Evolutionary conservation across 345 rosid species (phyloP), one percentile per base, ranked within the genome.

Genomic region (Pelargonium nanum): DNA sequence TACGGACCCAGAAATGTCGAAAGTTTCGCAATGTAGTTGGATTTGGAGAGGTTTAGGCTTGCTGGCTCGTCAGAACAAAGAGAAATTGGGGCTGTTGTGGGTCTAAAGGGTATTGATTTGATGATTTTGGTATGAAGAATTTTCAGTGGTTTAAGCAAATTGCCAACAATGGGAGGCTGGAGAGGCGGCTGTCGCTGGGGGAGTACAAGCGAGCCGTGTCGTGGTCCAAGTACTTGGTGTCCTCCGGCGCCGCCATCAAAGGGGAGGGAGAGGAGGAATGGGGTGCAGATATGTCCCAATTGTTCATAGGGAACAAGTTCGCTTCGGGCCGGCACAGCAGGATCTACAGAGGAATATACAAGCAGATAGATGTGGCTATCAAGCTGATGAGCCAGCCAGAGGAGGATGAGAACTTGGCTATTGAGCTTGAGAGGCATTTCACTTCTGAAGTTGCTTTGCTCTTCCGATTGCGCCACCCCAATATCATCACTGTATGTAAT

Each of bases 281-380:
- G 88, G 80, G 85, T 68, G 94, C 89, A 19, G 89, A 86, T 68
- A 80, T 86, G 89, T 86, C 94, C 26, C 84, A 82, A 67, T 72
- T 86, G 71, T 69, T 84, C 61, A 77, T 84, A 34, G 95, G 88
- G 8, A 66, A 51, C 72, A 87, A 84, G 70, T 87, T 87, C 62
- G 95, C 95, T 30, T 75, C 86, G 1, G 88, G 90, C 19, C 75
- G 85, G 68, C 95, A 87, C 60, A 84, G 95, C 69, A 79, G 95
- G 85, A 81, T 87, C 59, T 87, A 87, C 71, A 71, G 83, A 70
- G 95, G 95, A 55, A 70, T 83, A 1, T 87, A 87, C 57, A 84
- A 79, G 77, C 86, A 84, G 62, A 76, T 61, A 64, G 86, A 82
- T 66, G 95, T 84, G 21, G 95, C 95, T 4, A 83, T 87, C 62